Evolutionary conservation across 306 rosid species (phyloP).

Genomic region (Cajanus cajan): DNA sequence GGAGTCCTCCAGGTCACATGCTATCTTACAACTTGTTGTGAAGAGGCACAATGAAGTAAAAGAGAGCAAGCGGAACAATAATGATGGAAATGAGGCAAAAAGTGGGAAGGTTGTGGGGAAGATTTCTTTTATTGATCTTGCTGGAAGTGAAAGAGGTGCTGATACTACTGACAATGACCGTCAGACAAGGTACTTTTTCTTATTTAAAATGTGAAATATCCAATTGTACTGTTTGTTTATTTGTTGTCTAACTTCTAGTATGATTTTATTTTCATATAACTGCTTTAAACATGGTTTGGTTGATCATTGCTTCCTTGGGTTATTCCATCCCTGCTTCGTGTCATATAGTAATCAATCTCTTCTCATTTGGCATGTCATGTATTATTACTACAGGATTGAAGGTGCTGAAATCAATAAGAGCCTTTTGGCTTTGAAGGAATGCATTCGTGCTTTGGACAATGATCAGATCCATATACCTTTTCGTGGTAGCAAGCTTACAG

Average conservation of each 20-base stretch:
- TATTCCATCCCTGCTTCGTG: not conserved
- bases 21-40: constrained; percentile 86
- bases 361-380: constrained; percentile 8
- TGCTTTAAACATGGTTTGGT: not conserved
- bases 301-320: not conserved
- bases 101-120: constrained; percentile 92
- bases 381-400: constrained; percentile 64
- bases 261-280: not conserved
- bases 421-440: constrained; percentile 96
- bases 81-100: constrained; percentile 76
- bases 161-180: constrained; percentile 99
- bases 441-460: constrained; percentile 97
- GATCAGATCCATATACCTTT: constrained; percentile 98
- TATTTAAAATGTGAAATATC: not conserved
- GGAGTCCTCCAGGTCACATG: constrained; percentile 99
- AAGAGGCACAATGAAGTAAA: constrained; percentile 90
- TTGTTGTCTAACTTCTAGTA: not conserved
- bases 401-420: constrained; percentile 98
- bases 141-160: constrained; percentile 99
- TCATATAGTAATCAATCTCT: not conserved
- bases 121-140: constrained; percentile 96
- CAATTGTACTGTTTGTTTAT: not conserved
- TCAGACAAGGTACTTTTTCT: constrained; percentile 69
- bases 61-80: constrained; percentile 68
- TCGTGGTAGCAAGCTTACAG: constrained; percentile 99